Base-by-base conservation (phyloP, 2,329 filamentous ascomycete species). In the Colletotrichum sp. region DNA sequence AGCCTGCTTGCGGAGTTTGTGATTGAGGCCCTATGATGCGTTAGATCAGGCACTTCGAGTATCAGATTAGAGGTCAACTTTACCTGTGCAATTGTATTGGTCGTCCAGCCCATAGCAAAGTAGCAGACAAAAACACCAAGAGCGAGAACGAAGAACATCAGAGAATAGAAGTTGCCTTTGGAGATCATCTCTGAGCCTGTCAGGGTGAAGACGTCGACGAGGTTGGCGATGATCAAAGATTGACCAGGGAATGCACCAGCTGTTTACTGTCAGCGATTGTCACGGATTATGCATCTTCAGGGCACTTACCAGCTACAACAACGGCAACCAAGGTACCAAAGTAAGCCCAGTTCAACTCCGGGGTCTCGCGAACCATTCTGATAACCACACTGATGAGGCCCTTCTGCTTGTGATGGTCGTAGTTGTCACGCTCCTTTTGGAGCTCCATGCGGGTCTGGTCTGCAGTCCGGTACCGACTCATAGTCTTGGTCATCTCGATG, bases 91-190 rank as follows among this genome's bases (percentile, higher is more conserved):
- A 85, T 79, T 8, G 79, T 75, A 71, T 86, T 87, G 16, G 84
- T 83, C 3, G 80, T 62, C 72, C 79, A 85, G 3, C 86, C 86
- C 44, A 87, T 78, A 10, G 78, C 62, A 62, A 85, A 85, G 78
- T 91, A 91, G 12, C 85, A 82, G 1, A 89, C 63, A 1, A 89
- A 81, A n/a, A 85, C 83, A 4, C 84, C 88, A 5, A 84, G 82
- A 5, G 89, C 88, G 49, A 90, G 78, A 2, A 90, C 84, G 60
- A 90, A 87, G 76, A 91, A 91, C 89, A 92, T 91, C 68, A 87
- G 83, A 0, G 89, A 87, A 81, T 85, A 91, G 78, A 91, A 91
- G 79, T 92, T 86, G 10, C 89, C 90, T 1, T 80, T 80, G 3
- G 81, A 76, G 8, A 80, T 80, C 82, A 86, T 84, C 6, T 77